phyloP scores from a whole-genome alignment of 345 rosid genomes.

The Linum usitatissimum region DNA sequence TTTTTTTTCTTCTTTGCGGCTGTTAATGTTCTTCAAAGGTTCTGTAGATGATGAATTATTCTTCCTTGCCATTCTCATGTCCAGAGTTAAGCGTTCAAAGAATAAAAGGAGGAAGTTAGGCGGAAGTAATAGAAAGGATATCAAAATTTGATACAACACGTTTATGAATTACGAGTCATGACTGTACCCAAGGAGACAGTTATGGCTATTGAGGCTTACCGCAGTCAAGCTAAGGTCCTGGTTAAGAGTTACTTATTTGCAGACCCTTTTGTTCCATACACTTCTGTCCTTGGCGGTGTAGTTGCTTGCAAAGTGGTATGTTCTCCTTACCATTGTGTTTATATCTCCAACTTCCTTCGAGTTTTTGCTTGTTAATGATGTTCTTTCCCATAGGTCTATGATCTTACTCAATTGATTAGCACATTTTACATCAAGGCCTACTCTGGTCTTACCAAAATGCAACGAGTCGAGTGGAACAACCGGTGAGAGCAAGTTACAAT shows the following conservation, averaged over 20 bases:
- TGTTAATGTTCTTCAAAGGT: too few relatives aligned
- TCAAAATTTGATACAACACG: slow-evolving; percentile 1
- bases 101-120: slow-evolving; percentile 13
- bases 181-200: slow-evolving; percentile 25
- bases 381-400: slow-evolving; percentile 16
- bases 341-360: neutral
- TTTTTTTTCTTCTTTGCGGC: neutral
- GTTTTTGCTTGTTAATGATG: neutral
- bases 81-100: slow-evolving; percentile 11
- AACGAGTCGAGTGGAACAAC: slow-evolving; percentile 25
- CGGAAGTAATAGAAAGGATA: slow-evolving; percentile 8
- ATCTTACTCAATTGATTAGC: slow-evolving; percentile 19
- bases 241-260: slow-evolving; percentile 51
- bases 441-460: slow-evolving; percentile 20
- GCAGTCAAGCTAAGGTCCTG: slow-evolving; percentile 51
- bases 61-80: slow-evolving; percentile 8
- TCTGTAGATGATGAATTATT: neutral
- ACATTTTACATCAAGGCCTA: slow-evolving; percentile 21
- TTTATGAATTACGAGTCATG: slow-evolving; percentile 13
- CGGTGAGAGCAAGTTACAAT: slow-evolving; percentile 13
- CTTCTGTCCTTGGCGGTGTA: slow-evolving; percentile 61
- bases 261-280: slow-evolving; percentile 59
- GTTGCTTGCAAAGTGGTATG: slow-evolving; percentile 77
- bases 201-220: slow-evolving; percentile 55
- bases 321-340: neutral